phyloP scores from a whole-genome alignment of 2,329 filamentous ascomycete genomes.

The Sclerotinia nivalis region DNA sequence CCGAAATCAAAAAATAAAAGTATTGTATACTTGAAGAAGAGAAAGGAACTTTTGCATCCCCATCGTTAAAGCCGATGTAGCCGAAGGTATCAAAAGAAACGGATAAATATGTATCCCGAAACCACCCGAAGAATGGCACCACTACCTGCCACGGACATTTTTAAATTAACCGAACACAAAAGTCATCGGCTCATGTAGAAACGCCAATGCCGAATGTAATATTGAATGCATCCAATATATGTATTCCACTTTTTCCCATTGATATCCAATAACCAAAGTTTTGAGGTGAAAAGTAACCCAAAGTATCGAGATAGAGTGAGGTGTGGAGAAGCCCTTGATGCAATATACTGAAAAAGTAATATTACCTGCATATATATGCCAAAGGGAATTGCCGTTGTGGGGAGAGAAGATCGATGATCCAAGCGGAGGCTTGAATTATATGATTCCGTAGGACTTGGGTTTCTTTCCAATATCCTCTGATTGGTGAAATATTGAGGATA shows the following conservation, averaged over 20 bases:
- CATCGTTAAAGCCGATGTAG: not conserved
- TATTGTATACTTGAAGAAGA: not conserved
- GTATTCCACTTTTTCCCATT: not conserved
- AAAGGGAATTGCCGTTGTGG: not conserved
- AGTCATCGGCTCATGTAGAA: not conserved
- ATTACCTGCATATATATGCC: conserved; percentile 7
- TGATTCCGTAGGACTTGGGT: not conserved
- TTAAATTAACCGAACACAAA: conserved; percentile 4
- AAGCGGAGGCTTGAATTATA: not conserved
- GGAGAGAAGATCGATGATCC: not conserved
- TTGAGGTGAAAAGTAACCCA: not conserved
- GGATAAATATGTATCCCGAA: not conserved
- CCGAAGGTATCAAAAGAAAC: not conserved
- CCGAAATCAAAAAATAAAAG: not conserved
- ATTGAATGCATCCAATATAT: conserved; percentile 5
- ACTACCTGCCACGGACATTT: not conserved
- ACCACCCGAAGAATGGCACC: not conserved
- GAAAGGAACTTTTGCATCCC: conserved; percentile 5
- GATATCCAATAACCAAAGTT: not conserved
- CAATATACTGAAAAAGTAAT: not conserved
- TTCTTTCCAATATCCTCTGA: not conserved
- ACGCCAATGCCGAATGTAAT: not conserved
- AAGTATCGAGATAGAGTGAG: not conserved
- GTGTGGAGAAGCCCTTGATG: not conserved
- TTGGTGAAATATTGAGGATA: not conserved